Conservation (phyloP, 805 yeast species). For the Teunomyces kruisii region DNA sequence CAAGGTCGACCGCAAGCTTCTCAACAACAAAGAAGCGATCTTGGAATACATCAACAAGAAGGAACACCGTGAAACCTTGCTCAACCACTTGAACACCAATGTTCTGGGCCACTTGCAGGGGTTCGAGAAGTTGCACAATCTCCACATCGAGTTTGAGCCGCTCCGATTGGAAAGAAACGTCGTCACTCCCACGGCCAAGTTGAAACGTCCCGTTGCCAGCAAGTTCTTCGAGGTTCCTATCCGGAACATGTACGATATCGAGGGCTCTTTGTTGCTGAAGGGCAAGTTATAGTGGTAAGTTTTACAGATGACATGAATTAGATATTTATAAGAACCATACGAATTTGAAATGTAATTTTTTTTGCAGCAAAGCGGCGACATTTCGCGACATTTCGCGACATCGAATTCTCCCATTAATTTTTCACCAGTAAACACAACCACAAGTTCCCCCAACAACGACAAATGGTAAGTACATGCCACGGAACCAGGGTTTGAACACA, state of each 20-base stretch:
- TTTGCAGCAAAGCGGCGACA: too few relatives aligned
- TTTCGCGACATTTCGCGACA: neutral
- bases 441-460: neutral
- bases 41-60: conserved; percentile 12
- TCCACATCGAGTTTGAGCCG: conserved; percentile 27
- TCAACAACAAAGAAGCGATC: conserved; percentile 8
- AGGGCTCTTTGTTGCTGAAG: conserved; percentile 34
- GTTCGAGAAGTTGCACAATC: conserved; percentile 24
- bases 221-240: conserved; percentile 42
- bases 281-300: conserved; percentile 9
- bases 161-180: conserved; percentile 24
- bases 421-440: conserved; percentile 1
- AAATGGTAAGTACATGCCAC: conserved; percentile 8
- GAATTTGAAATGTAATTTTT: too few relatives aligned
- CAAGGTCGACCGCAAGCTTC: conserved; percentile 6
- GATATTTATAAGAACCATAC: neutral
- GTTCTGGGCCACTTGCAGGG: conserved; percentile 18
- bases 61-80: conserved; percentile 18
- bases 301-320: neutral
- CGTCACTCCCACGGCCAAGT: conserved; percentile 40
- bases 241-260: conserved; percentile 41
- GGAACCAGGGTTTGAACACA: neutral
- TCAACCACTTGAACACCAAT: conserved; percentile 16
- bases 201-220: conserved; percentile 51
- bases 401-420: neutral